phyloP scores from a whole-genome alignment of 371 early-diverging fungal genomes.

The Mortierella sp. region DNA sequence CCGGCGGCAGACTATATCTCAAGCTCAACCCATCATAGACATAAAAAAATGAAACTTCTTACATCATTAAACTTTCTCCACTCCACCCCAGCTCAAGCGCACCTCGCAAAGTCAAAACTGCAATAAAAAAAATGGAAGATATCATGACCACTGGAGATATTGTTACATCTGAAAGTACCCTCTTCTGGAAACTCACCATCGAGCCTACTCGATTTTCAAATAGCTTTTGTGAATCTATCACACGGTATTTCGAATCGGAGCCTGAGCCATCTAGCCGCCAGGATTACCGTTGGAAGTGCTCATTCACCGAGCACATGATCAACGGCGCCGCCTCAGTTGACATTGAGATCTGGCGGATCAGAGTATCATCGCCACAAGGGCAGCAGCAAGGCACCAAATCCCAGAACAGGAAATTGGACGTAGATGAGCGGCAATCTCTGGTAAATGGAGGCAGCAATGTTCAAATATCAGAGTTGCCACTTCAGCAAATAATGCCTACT shows the following conservation, averaged over 20 bases:
- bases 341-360: conserved; percentile 20
- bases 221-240: conserved; percentile 37
- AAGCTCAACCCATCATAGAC: neutral
- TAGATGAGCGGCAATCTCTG: neutral
- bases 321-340: conserved; percentile 27
- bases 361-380: neutral
- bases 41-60: neutral
- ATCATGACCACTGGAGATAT: conserved; percentile 6
- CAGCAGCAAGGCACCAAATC: neutral
- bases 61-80: neutral
- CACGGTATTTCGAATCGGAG: conserved; percentile 24
- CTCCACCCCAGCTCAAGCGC: neutral
- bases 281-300: conserved; percentile 17
- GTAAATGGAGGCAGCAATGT: neutral
- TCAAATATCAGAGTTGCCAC: neutral
- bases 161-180: conserved; percentile 16
- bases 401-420: neutral
- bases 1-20: neutral
- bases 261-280: conserved; percentile 7
- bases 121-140: neutral
- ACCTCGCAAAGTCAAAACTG: neutral
- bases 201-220: conserved; percentile 27
- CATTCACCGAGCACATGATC: conserved; percentile 45
- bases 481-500: no score
- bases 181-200: conserved; percentile 24